Percentiles rank a stretch among this genome's conserved stretches.
phyloP scores from a whole-genome alignment of 2,329 filamentous ascomycete genomes.

The Sporothrix dimorphospora region DNA sequence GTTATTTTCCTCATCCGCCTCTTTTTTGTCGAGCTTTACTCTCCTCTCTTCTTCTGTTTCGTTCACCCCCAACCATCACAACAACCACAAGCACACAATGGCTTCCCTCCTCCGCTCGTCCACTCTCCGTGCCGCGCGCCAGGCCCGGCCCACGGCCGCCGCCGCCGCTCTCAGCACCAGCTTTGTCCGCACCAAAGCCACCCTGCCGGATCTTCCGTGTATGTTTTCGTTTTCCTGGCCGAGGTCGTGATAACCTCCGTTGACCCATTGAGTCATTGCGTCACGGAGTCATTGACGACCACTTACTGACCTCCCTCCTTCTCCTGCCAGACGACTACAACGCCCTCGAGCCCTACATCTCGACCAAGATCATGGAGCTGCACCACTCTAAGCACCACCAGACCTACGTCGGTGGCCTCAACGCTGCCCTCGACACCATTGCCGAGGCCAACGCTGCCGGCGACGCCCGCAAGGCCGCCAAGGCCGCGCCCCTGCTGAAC shows the following conservation, averaged over 20 bases:
- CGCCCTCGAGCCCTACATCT: constrained; percentile 85
- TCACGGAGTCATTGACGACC: background rate
- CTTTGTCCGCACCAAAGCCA: constrained; percentile 86
- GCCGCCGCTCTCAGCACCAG: constrained; percentile 67
- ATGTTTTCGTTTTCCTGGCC: constrained; percentile 36
- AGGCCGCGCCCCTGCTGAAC: constrained; percentile 63
- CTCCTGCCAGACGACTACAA: constrained; percentile 80
- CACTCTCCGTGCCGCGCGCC: constrained; percentile 71
- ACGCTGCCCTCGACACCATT: constrained; percentile 65
- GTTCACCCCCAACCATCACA: background rate
- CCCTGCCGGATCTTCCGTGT: constrained; percentile 82
- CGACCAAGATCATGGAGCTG: constrained; percentile 77
- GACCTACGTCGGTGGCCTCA: constrained; percentile 76
- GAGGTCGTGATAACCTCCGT: background rate
- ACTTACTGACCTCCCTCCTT: background rate
- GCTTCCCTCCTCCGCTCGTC: constrained; percentile 51
- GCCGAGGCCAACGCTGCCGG: constrained; percentile 65
- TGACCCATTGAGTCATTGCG: background rate
- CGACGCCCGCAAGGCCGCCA: constrained; percentile 55
- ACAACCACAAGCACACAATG: constrained; percentile 19
- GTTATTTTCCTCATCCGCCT: background rate
- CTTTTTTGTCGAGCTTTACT: background rate
- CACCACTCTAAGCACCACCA: constrained; percentile 81
- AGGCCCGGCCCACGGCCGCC: constrained; percentile 69
- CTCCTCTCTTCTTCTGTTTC: background rate